Conservation (phyloP, 805 yeast species). For the Millerozyma miso region DNA sequence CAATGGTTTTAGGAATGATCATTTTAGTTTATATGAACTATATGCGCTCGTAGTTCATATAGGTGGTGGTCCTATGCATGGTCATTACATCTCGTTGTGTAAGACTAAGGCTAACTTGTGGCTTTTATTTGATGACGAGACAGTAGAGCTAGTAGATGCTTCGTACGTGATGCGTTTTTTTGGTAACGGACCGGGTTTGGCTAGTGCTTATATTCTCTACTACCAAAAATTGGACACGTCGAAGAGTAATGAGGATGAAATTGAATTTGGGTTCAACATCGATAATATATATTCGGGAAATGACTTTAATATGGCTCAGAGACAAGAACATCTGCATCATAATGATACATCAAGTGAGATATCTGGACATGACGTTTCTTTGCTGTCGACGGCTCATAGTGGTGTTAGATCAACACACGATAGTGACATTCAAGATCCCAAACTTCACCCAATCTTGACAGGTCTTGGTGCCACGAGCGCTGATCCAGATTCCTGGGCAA, state of each 20-base stretch:
- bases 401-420: slow-evolving; percentile 5
- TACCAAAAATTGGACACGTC: slow-evolving; percentile 44
- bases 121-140: slow-evolving; percentile 93
- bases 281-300: slow-evolving; percentile 30
- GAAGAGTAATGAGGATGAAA: slow-evolving; percentile 26
- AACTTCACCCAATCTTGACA: slow-evolving; percentile 10
- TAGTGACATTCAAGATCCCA: slow-evolving; percentile 4
- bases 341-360: slow-evolving; percentile 9
- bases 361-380: slow-evolving; percentile 6
- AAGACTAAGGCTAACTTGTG: slow-evolving; percentile 78
- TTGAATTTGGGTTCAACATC: slow-evolving; percentile 33
- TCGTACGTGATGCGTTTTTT: slow-evolving; percentile 77
- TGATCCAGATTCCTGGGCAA: slow-evolving; percentile 2
- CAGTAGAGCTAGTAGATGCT: slow-evolving; percentile 85
- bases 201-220: slow-evolving; percentile 87
- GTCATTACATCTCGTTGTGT: slow-evolving; percentile 87
- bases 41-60: slow-evolving; percentile 88
- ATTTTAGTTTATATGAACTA: slow-evolving; percentile 60
- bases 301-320: slow-evolving; percentile 20
- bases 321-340: neutral
- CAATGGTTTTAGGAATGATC: slow-evolving; percentile 36
- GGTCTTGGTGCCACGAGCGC: slow-evolving; percentile 2
- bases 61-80: slow-evolving; percentile 98
- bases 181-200: slow-evolving; percentile 83
- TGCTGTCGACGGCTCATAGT: neutral